Evolutionary conservation across 2,329 filamentous ascomycete genomes (phyloP), one percentile per base, ranked within the genome.

Genomic region (Paraconiothyrium sp.): DNA sequence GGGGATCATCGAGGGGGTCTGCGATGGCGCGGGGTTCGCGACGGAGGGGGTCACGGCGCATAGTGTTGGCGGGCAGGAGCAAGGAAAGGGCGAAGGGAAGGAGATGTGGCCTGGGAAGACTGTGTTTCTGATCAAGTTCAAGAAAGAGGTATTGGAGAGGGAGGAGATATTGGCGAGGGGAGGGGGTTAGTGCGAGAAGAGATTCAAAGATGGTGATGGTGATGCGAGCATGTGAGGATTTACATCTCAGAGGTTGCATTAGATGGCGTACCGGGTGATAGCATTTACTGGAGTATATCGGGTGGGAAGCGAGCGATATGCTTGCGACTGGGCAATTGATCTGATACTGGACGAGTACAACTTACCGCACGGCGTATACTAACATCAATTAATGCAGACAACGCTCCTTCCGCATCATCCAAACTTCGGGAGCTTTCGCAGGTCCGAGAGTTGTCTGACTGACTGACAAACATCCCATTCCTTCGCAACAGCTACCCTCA

Each of bases 61-160:
- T 91, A 72, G 87, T 84, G 79, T 86, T 34, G 81, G 81, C 22
- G 80, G 82, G 68, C 72, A 71, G 59, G 71, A 74, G 88, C 27
- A 83, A 82, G 72, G 80, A 65, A 61, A 86, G 78, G 84, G 86
- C 86, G 77, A 87, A 78, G 84, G 64, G 4, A 71, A 72, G 64
- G 72, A 79, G 81, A 90, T 98, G 88, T 98, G 94, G 94, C 95
- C 95, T 0, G 92, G 92, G 37, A 92, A 95, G 83, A 99, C 95
- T 47, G 94, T 99, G 35, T 99, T 97, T 76, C 79, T 99, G 77
- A 89, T 99, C 74, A 93, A 94, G 80, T 99, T 99, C 77, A 89
- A 92, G 67, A 85, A 89, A n/a, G 92, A 93, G 78, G 94, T 98
- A 46, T 83, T 98, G 78, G 94, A 98, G 83, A 85, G 95, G 76